Percentiles rank a stretch among this genome's conserved stretches.
Evolutionary conservation across 2,329 filamentous ascomycete genomes (phyloP).

Genomic region (Stylonectria norvegica): DNA sequence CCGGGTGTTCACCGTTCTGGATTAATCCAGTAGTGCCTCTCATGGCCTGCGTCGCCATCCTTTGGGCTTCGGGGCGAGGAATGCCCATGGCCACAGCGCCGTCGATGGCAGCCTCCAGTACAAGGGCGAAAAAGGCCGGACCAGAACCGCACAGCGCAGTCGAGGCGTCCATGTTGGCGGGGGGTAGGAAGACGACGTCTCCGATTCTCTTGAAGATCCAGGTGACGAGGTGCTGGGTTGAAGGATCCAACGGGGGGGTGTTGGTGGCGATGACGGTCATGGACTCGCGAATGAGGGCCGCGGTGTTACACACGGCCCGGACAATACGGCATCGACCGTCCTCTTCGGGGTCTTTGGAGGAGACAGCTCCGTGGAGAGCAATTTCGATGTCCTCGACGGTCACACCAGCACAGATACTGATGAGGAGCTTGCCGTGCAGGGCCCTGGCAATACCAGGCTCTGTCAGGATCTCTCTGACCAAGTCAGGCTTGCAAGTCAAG

Average conservation of each 20-base stretch:
- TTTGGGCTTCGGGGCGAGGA: constrained; percentile 66
- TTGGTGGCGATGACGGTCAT: constrained; percentile 76
- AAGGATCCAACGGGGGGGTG: constrained; percentile 53
- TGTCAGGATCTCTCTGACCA: constrained; percentile 64
- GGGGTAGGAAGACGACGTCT: constrained; percentile 64
- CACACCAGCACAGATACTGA: constrained; percentile 78
- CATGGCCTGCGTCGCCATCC: constrained; percentile 79
- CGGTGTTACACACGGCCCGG: constrained; percentile 82
- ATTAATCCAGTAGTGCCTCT: constrained; percentile 68
- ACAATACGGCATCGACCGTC: constrained; percentile 62
- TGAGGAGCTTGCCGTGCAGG: constrained; percentile 73
- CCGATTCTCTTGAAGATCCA: constrained; percentile 78
- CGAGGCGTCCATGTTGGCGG: constrained; percentile 65
- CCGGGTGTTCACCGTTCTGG: constrained; percentile 69
- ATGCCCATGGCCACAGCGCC: constrained; percentile 77
- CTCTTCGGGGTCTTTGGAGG: constrained; percentile 43
- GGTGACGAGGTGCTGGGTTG: constrained; percentile 56
- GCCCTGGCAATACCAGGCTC: constrained; percentile 68
- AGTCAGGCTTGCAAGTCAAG: constrained; percentile 77
- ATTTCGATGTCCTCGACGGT: constrained; percentile 65
- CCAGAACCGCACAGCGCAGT: constrained; percentile 73
- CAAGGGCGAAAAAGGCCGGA: constrained; percentile 71
- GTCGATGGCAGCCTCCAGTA: constrained; percentile 73
- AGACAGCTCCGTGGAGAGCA: constrained; percentile 56
- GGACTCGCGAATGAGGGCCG: constrained; percentile 70